Conservation (phyloP, 106 monocot genomes). For the Allium cepa region DNA sequence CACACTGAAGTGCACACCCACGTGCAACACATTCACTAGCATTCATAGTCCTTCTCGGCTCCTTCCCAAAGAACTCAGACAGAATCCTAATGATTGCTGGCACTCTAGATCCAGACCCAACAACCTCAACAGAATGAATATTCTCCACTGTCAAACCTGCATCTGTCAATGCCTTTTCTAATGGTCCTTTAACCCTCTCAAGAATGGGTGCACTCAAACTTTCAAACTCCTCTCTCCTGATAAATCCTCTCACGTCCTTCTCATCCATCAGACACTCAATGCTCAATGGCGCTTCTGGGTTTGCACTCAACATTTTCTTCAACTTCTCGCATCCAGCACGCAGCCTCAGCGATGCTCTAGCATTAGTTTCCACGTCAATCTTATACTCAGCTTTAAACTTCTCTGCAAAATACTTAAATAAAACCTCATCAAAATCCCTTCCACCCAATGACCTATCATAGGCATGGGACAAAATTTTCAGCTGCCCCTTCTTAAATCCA, state of each 20-base stretch:
- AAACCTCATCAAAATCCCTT: constrained; percentile 74
- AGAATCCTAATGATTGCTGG: constrained; percentile 63
- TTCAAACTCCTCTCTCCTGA: constrained; percentile 85
- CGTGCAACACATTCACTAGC: constrained; percentile 88
- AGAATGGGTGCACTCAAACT: constrained; percentile 52
- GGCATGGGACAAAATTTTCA: constrained; percentile 51
- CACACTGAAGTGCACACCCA: constrained; percentile 83
- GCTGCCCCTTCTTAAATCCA: constrained; percentile 55
- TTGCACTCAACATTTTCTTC: constrained; percentile 86
- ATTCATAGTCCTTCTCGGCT: constrained; percentile 76
- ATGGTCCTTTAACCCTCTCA: constrained; percentile 46
- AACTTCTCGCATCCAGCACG: constrained; percentile 66
- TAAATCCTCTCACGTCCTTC: constrained; percentile 67
- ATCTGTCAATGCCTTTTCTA: constrained; percentile 45
- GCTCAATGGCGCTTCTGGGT: constrained; percentile 74
- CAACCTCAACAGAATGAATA: constrained; percentile 71
- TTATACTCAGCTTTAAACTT: constrained; percentile 72
- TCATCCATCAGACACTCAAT: constrained; percentile 92
- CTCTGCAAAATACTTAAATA: constrained; percentile 62
- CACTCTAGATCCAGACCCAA: constrained; percentile 88
- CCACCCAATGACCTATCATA: constrained; percentile 71
- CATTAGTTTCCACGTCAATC: constrained; percentile 62
- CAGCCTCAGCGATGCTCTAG: constrained; percentile 61
- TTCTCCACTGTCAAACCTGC: constrained; percentile 32
- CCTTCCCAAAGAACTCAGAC: constrained; percentile 56